Conservation (phyloP, 139 green algal genomes). For the Asterochloris sp. region DNA sequence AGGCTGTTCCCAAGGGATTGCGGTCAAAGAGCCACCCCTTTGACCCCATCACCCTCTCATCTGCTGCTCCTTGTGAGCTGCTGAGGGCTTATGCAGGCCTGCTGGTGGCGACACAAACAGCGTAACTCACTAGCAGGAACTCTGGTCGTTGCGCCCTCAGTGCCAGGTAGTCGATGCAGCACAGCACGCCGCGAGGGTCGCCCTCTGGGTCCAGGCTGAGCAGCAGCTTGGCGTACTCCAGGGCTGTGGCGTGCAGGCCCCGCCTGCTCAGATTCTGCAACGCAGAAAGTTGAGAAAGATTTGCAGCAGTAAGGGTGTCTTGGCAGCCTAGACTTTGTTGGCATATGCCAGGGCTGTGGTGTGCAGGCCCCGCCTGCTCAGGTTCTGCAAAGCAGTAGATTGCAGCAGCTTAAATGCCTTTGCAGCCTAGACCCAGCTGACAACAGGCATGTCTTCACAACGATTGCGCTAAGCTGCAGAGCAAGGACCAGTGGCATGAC, state of each 20-base stretch:
- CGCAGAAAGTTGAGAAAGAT: neutral
- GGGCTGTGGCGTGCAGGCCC: slow-evolving; percentile 74
- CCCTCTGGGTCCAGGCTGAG: slow-evolving; percentile 68
- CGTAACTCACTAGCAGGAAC: slow-evolving; percentile 26
- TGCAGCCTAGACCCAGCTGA: too few relatives aligned
- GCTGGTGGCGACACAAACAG: neutral
- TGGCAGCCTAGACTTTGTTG: slow-evolving; percentile 36
- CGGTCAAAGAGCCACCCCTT: neutral
- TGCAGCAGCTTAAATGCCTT: neutral
- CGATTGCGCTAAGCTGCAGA: too few relatives aligned
- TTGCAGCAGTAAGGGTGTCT: neutral
- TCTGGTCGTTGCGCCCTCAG: slow-evolving; percentile 56
- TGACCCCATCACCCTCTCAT: neutral
- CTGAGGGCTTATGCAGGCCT: neutral
- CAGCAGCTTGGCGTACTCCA: slow-evolving; percentile 91
- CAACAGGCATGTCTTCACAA: too few relatives aligned
- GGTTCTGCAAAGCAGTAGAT: slow-evolving; percentile 30
- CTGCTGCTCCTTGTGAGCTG: neutral
- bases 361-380: slow-evolving; percentile 75
- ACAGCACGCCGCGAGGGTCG: slow-evolving; percentile 77
- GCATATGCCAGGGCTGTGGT: slow-evolving; percentile 80
- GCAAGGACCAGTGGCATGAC: too few relatives aligned
- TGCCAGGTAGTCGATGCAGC: slow-evolving; percentile 86
- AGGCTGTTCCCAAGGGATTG: slow-evolving; percentile 37
- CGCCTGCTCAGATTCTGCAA: slow-evolving; percentile 65